Base-by-base conservation (phyloP, 2,329 filamentous ascomycete species). In the Xylaria sp. region DNA sequence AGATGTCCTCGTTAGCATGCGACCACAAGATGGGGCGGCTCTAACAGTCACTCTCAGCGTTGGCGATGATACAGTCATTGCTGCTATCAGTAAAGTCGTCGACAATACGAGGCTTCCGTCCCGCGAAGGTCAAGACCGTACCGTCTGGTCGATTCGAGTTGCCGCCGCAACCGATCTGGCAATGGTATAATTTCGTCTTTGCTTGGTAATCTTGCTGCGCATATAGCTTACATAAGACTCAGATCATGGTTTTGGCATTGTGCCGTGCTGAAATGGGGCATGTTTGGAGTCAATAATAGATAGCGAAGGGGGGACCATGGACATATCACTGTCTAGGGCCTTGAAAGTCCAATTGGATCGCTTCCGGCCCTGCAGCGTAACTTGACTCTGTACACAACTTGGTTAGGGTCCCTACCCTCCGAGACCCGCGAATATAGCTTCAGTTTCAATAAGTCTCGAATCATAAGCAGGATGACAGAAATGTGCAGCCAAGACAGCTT, bases 1-100 rank as follows among this genome's bases (percentile, higher is more conserved):
- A 42, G 47, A 68, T 15, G 63, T 66, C 42, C n/a, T 60, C 8
- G 56, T 64, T 12, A 12, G 23, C 6, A 66, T 66, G 58, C 35
- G 53, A 15, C 63, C 58, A 2, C 23, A 40, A 28, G 52, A 57
- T 19, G 35, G 23, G 4, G 43, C 46, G 25, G 49, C 55, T 2
- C 19, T 55, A 3, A 52, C 17, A 25, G 43, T 31, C 4, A 28
- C 38, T 4, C 14, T 65, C 9, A 25, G 37, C 8, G 37, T 61
- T 31, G n/a, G n/a, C n/a, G 57, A 28, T 17, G 49, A 28, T 4
- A 38, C 9, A 6, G 19, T 38, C 3, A 42, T 63, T 53, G 62
- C 65, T 17, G 23, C 47, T 5, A 63, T 67, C 14, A 12, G 57
- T 8, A 65, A 63, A 31, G 23, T 31, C 6, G 50, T 51, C 5